Percentiles rank a stretch among this genome's conserved stretches.
Conservation (phyloP, 202 grass and related monocot genomes). For the Elaeis oleifera region DNA sequence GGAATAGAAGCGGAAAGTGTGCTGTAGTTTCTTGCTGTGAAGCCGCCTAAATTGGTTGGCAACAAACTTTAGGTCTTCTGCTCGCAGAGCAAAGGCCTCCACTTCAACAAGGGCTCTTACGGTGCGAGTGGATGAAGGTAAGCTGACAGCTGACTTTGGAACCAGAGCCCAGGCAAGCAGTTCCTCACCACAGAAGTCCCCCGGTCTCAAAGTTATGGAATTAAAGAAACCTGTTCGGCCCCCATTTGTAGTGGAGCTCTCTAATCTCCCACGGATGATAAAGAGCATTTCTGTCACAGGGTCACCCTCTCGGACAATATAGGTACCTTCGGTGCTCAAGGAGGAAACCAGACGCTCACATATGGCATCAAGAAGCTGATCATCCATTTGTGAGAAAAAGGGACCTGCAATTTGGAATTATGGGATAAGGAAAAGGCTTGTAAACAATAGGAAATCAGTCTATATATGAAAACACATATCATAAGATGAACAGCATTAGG, state of each 20-base stretch:
- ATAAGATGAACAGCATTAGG: no score
- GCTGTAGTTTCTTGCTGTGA: slow-evolving; percentile 25
- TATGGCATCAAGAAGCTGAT: slow-evolving; percentile 28
- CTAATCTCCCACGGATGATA: slow-evolving; percentile 20
- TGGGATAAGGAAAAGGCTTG: neutral
- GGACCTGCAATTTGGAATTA: slow-evolving; percentile 9
- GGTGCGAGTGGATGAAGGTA: slow-evolving; percentile 12
- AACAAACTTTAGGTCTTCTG: slow-evolving; percentile 22
- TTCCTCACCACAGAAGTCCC: slow-evolving; percentile 25
- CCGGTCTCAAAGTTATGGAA: slow-evolving; percentile 6
- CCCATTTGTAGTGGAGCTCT: slow-evolving; percentile 24
- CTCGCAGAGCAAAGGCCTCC: slow-evolving; percentile 21
- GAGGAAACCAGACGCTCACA: slow-evolving; percentile 13
- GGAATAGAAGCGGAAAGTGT: slow-evolving; percentile 20
- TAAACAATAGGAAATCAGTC: no score
- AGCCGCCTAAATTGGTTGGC: slow-evolving; percentile 22
- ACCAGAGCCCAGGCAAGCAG: slow-evolving; percentile 18
- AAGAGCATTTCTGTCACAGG: slow-evolving; percentile 28
- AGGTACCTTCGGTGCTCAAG: slow-evolving; percentile 21
- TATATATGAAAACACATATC: no score
- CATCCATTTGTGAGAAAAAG: slow-evolving; percentile 26
- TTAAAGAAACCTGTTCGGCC: slow-evolving; percentile 27
- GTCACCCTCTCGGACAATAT: slow-evolving; percentile 23
- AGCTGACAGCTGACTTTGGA: slow-evolving; percentile 2
- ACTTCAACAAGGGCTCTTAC: slow-evolving; percentile 19